Evolutionary conservation across 1,284 basidiomycete species (phyloP).

Genomic region (Apiotrichum gamsii): DNA sequence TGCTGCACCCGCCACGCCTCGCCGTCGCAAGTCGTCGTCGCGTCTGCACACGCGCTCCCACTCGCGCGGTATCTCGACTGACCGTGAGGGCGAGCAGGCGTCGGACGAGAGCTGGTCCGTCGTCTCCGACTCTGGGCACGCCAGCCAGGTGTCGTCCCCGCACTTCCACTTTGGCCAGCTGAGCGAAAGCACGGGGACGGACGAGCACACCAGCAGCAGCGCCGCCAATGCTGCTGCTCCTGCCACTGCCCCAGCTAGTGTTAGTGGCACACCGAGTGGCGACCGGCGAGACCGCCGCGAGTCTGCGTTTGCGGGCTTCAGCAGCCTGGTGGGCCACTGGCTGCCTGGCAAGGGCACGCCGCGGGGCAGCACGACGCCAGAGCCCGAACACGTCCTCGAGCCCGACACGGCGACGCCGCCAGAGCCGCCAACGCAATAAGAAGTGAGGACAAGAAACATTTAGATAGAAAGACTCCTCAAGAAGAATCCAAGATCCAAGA

Average conservation of each 20-base stretch:
- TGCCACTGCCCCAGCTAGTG: too few species aligned
- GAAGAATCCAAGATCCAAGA: too few species aligned
- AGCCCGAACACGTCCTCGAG: background rate
- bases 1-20: background rate
- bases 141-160: background rate
- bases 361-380: background rate
- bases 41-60: background rate
- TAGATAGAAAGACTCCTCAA: too few species aligned
- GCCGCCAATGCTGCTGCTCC: too few species aligned
- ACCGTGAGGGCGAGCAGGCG: slow-evolving; percentile 1
- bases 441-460: too few species aligned
- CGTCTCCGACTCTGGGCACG: slow-evolving; percentile 6
- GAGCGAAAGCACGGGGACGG: too few species aligned
- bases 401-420: too few species aligned
- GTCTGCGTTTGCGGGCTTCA: background rate
- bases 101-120: slow-evolving; percentile 20
- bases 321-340: background rate
- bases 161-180: background rate
- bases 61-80: background rate
- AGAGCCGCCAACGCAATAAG: too few species aligned
- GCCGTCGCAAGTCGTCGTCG: too few species aligned
- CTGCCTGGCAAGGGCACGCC: background rate
- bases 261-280: too few species aligned
- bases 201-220: too few species aligned
- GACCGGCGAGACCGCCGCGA: background rate